A percentile compares a stretch with the other conserved stretches of the same genome.
phyloP scores from a whole-genome alignment of 805 yeast genomes.

The Yarrowia sp. region DNA sequence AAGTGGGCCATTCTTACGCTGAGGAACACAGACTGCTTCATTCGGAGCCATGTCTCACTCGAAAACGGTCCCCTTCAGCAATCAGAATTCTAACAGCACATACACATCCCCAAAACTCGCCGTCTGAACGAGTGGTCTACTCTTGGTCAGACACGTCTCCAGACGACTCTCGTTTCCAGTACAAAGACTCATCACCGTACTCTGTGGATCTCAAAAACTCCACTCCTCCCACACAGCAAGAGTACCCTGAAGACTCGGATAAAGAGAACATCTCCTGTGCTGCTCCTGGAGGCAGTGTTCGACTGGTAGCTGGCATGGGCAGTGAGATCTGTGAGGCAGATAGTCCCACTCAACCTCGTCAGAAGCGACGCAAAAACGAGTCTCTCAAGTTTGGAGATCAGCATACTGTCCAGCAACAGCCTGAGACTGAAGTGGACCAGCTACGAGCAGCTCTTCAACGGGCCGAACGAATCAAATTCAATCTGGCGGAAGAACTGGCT shows the following conservation, averaged over 20 bases:
- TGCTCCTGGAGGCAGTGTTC: constrained; percentile 15
- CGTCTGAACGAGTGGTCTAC: constrained; percentile 22
- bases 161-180: constrained; percentile 23
- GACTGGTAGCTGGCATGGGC: constrained; percentile 18
- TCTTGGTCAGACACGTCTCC: constrained; percentile 35
- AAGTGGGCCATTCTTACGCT: background rate
- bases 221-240: constrained; percentile 31
- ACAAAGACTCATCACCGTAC: constrained; percentile 31
- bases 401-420: background rate
- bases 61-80: constrained; percentile 31
- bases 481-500: background rate
- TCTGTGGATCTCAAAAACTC: constrained; percentile 21
- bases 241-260: constrained; percentile 28
- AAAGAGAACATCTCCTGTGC: constrained; percentile 7
- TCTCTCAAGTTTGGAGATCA: constrained; percentile 18
- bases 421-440: background rate
- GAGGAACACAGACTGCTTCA: constrained; percentile 4
- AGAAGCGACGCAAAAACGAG: constrained; percentile 12
- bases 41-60: constrained; percentile 17
- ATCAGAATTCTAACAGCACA: constrained; percentile 31
- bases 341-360: constrained; percentile 16
- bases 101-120: constrained; percentile 33
- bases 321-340: constrained; percentile 27
- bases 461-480: background rate
- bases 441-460: background rate